A percentile compares a stretch with the other conserved stretches of the same genome.
These are phyloP conservation scores for Leccinum pallidistipes DNA, from an alignment of 1,284 basidiomycete species.

Conservation along the genomic window DNA sequence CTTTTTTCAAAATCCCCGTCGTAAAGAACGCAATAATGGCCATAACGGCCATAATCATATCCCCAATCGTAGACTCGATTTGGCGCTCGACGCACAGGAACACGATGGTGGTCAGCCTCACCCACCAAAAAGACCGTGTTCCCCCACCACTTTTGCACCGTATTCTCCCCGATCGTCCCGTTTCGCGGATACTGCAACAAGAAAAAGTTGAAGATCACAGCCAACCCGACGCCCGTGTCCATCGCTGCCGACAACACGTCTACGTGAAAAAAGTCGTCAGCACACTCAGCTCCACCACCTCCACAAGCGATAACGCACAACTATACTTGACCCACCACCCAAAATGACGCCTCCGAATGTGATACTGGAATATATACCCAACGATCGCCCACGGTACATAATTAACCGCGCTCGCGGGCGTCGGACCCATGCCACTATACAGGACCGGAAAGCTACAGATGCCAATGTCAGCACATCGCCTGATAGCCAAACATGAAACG, in stretches of 20 bases:
- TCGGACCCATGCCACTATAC: constrained; percentile 49
- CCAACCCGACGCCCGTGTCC: constrained; percentile 53
- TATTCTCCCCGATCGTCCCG: constrained; percentile 56
- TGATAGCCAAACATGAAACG: background rate
- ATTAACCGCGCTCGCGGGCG: constrained; percentile 49
- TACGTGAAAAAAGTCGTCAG: background rate
- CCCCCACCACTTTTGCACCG: constrained; percentile 70
- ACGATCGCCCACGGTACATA: constrained; percentile 50
- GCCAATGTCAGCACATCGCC: background rate
- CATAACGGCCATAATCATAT: no score
- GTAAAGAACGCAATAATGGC: no score
- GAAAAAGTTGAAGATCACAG: constrained; percentile 66
- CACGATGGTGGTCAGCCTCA: no score
- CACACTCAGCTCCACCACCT: background rate
- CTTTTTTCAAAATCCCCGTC: no score
- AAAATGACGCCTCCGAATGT: constrained; percentile 47
- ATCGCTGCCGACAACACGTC: constrained; percentile 53
- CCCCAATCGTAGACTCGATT: no score
- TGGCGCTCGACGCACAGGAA: no score
- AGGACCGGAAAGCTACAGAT: constrained; percentile 47
- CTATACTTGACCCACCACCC: constrained; percentile 62
- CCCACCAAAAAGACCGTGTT: constrained; percentile 47
- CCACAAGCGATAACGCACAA: constrained; percentile 29
- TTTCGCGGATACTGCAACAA: constrained; percentile 62
- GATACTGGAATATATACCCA: constrained; percentile 56